phyloP scores from a whole-genome alignment of 2,329 filamentous ascomycete species.

The Penicillium sp. region DNA sequence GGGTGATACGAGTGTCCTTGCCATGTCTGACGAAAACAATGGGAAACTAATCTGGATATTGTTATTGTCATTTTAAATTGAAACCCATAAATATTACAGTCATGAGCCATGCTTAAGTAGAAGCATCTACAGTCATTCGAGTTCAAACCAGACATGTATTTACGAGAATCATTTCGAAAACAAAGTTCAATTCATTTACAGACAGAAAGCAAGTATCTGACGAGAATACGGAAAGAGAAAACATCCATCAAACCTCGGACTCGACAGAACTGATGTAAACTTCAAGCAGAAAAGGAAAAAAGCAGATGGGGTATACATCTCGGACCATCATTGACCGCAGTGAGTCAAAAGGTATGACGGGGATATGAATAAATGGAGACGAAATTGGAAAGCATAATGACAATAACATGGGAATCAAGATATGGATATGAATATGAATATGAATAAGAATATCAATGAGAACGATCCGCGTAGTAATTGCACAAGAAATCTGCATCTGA shows the following conservation, averaged over 20 bases:
- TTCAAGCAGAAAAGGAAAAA: slow-evolving; percentile 1
- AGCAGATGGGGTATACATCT: slow-evolving; percentile 26
- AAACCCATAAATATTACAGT: no score
- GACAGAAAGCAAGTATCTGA: slow-evolving; percentile 3
- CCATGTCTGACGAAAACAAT: no score
- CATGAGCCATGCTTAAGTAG: no score
- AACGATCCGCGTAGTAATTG: background rate
- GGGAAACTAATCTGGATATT: no score
- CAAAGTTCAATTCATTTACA: slow-evolving; percentile 8
- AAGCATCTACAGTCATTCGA: background rate
- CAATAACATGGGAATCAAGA: slow-evolving; percentile 10
- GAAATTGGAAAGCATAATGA: background rate
- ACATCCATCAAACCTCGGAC: background rate
- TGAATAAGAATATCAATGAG: background rate
- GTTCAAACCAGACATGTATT: background rate
- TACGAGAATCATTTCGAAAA: background rate
- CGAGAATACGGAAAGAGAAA: slow-evolving; percentile 2
- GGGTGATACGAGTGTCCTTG: no score
- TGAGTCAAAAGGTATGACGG: slow-evolving; percentile 1
- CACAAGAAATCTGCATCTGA: background rate
- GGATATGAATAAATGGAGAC: slow-evolving; percentile 1
- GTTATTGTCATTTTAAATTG: no score
- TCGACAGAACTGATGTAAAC: slow-evolving; percentile 6
- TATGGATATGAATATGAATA: slow-evolving; percentile 12
- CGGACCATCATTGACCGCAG: slow-evolving; percentile 18